These are phyloP conservation scores for Polychaeton citri DNA, from an alignment of 2,329 filamentous ascomycete species.

Conservation along the genomic window DNA sequence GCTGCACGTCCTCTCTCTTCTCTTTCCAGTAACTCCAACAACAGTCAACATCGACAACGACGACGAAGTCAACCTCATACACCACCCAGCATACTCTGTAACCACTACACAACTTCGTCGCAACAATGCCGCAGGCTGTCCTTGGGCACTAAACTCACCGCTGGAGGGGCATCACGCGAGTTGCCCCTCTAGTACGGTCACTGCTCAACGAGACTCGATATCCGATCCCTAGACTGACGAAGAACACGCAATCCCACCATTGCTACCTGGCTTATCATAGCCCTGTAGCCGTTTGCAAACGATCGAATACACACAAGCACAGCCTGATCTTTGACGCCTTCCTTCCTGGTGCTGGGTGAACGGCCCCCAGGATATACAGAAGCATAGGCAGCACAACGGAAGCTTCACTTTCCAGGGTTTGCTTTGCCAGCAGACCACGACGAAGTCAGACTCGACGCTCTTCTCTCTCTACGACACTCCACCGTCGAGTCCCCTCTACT, in stretches of 20 bases:
- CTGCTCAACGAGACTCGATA: neutral
- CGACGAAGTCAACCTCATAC: neutral
- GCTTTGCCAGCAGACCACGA: neutral
- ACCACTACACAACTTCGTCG: constrained; percentile 19
- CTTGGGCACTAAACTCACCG: constrained; percentile 20
- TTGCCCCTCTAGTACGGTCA: constrained; percentile 1
- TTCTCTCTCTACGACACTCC: no score
- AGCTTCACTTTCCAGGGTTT: neutral
- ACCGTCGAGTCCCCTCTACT: no score
- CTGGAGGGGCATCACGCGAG: constrained; percentile 17
- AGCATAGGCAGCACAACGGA: neutral
- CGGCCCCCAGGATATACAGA: neutral
- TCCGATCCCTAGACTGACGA: neutral
- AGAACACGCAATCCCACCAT: neutral
- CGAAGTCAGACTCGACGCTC: neutral
- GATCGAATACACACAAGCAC: no score
- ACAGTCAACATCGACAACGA: neutral
- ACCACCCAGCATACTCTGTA: no score
- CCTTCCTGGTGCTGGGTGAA: constrained; percentile 3
- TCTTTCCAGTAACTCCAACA: neutral
- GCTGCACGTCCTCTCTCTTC: no score
- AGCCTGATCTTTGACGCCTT: no score
- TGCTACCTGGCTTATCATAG: neutral
- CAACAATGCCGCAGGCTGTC: constrained; percentile 21
- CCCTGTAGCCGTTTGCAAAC: neutral